Evolutionary conservation across 2,329 filamentous ascomycete species (phyloP), one percentile per base, ranked within the genome.

Genomic region (Colletotrichum aenigma): DNA sequence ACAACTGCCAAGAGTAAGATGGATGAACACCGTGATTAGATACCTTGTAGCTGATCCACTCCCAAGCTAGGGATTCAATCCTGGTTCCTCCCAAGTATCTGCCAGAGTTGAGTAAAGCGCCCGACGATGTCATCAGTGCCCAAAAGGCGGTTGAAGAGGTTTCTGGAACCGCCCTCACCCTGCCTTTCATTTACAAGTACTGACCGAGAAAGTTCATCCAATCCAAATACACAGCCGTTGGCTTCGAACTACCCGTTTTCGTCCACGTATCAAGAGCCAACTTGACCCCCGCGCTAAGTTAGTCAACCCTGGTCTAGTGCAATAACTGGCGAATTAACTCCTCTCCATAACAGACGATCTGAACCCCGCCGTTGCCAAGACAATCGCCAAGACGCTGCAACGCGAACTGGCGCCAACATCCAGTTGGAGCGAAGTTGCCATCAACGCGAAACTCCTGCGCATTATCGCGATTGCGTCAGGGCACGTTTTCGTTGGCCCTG

Each of bases 121-220:
- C 43, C 43, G 43, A 52, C 43, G 43, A 52, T 52, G n/a, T 52
- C 6, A 52, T 52, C n/a, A 52, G 43, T 21, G 43, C 43, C 43
- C 43, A 52, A 52, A 52, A 52, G 7, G 43, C 43, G 3, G 43
- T 52, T 52, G 43, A 52, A 13, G 43, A 52, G 43, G 43, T 52
- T 21, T 52, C n/a, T 52, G 43, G 6, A 21, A 48, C 6, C n/a
- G 12, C 43, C 6, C n/a, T 52, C n/a, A 21, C 43, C 4, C n/a
- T 52, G 43, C 10, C 10, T 12, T 21, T 13, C 6, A 13, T 1
- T 4, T 1, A 1, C n/a, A 21, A 24, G 43, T 52, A 4, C 43
- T 52, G 43, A 52, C 43, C n/a, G n/a, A 7, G 8, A 52, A 52
- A 52, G 43, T 52, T 52, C 43, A 52, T 52, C 6, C 43, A 52